Conservation (phyloP, 2,329 filamentous ascomycete species). For the Fusarium sp. region DNA sequence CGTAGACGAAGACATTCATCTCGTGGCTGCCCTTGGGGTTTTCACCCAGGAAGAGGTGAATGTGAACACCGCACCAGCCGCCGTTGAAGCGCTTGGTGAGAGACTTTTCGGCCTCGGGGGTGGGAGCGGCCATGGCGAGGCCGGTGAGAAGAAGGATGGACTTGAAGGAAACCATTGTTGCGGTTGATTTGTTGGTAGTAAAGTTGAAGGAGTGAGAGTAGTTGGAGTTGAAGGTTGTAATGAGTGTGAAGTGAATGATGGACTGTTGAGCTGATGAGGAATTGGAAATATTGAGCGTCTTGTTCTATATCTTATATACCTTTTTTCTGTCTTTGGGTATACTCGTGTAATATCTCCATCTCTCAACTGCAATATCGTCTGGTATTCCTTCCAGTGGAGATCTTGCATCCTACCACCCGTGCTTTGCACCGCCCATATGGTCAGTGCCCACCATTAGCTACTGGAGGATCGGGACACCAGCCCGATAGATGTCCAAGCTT, state of each 20-base stretch:
- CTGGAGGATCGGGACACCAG: neutral
- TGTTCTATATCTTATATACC: neutral
- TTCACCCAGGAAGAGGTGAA: neutral
- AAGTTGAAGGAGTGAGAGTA: neutral
- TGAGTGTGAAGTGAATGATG: neutral
- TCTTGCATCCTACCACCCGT: neutral
- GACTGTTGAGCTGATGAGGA: neutral
- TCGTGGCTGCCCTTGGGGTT: neutral
- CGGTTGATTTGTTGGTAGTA: neutral
- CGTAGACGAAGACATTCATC: constrained; percentile 7
- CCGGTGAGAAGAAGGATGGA: neutral
- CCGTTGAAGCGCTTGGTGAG: constrained; percentile 5
- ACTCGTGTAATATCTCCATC: neutral
- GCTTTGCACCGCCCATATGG: neutral
- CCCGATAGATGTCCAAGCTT: neutral
- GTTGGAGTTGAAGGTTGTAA: neutral
- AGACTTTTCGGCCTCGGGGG: neutral
- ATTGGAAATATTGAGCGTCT: neutral
- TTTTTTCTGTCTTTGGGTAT: neutral
- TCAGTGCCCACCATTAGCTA: neutral
- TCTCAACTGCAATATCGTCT: neutral
- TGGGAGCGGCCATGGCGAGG: constrained; percentile 1
- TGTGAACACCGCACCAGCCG: constrained; percentile 11
- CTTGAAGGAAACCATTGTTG: constrained; percentile 1
- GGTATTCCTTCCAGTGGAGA: neutral